A percentile compares a stretch with the other conserved stretches of the same genome.
Evolutionary conservation across 495 filamentous ascomycete species (phyloP).

Genomic region (Penicillium alfredii): DNA sequence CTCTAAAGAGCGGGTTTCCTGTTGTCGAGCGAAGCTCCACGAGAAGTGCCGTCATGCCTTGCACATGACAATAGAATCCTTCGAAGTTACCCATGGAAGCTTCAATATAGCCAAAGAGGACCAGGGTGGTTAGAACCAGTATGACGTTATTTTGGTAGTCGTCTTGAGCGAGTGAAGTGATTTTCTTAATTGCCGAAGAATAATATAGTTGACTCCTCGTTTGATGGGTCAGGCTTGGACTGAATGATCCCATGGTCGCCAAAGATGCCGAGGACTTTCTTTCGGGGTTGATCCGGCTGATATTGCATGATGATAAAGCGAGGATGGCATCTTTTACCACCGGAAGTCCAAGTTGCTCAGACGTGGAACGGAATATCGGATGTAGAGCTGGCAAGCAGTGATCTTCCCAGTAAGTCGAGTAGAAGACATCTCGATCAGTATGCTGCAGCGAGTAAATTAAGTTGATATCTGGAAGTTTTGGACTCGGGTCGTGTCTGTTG

Average conservation of each 20-base stretch:
- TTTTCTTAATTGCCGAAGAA: conserved; percentile 18
- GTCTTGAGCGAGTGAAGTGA: conserved; percentile 4
- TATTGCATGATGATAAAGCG: conserved; percentile 23
- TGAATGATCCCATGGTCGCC: conserved; percentile 8
- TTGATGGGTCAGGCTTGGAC: conserved; percentile 19
- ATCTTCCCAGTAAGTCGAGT: conserved; percentile 24
- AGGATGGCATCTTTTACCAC: conserved; percentile 19
- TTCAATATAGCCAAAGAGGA: conserved; percentile 26
- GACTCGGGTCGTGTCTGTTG: background rate
- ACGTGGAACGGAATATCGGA: conserved; percentile 12
- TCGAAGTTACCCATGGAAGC: conserved; percentile 25
- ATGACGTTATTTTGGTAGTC: conserved; percentile 6
- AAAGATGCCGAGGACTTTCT: conserved; percentile 1
- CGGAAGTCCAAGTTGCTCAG: background rate
- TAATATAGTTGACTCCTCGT: conserved; percentile 25
- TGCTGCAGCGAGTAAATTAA: conserved; percentile 18
- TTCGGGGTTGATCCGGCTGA: conserved; percentile 20
- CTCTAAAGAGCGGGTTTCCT: background rate
- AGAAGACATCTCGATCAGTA: conserved; percentile 25
- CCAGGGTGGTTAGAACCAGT: conserved; percentile 10
- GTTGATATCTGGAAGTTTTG: conserved; percentile 5
- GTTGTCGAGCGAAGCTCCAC: background rate
- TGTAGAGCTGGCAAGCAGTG: conserved; percentile 21
- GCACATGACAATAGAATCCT: conserved; percentile 22
- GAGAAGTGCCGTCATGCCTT: conserved; percentile 12